These are phyloP conservation scores for Phaffomyces antillensis DNA, from an alignment of 805 yeast species.

Conservation along the genomic window DNA sequence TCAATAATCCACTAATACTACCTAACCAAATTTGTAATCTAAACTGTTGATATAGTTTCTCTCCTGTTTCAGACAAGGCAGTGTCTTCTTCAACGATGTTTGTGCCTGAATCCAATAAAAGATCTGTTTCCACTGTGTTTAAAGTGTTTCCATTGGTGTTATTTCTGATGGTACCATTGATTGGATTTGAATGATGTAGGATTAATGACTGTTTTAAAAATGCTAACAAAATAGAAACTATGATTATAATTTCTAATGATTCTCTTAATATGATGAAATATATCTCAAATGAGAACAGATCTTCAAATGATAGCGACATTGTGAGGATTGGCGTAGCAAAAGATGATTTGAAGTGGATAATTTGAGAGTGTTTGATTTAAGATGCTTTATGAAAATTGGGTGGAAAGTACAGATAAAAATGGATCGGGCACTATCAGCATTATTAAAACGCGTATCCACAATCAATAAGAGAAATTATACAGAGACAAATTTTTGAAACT, in stretches of 20 bases:
- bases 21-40: conserved; percentile 78
- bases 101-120: conserved; percentile 5
- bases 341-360: no score
- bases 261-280: conserved; percentile 70
- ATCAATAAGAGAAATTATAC: no score
- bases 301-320: conserved; percentile 6
- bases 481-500: no score
- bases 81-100: not conserved
- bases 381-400: no score
- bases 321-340: no score
- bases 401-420: no score
- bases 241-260: conserved; percentile 69
- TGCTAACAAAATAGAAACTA: conserved; percentile 65
- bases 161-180: not conserved
- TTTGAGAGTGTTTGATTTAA: no score
- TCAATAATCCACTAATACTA: conserved; percentile 58
- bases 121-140: conserved; percentile 6
- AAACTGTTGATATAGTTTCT: conserved; percentile 35
- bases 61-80: conserved; percentile 20
- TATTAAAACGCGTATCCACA: no score
- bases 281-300: conserved; percentile 62
- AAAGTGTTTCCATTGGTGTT: not conserved
- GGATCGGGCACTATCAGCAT: no score
- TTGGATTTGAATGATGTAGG: conserved; percentile 21
- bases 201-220: conserved; percentile 57